These are phyloP conservation scores for Geranium incanum DNA, from an alignment of 441 rosid genomes.

Conservation along the genomic window DNA sequence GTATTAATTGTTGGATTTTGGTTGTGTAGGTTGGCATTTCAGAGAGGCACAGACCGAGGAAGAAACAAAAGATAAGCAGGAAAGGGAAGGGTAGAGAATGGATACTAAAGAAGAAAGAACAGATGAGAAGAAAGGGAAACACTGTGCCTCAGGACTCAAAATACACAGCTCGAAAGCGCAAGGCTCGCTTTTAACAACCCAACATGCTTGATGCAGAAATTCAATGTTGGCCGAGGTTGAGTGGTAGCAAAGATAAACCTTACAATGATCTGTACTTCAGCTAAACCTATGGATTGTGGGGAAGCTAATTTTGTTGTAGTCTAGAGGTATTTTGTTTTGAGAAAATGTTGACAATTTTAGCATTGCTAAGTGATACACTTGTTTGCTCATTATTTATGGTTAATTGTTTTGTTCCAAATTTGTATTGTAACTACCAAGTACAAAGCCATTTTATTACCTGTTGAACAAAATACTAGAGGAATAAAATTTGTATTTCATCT, in stretches of 20 bases:
- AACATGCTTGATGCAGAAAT: background rate
- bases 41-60: slow-evolving; percentile 55
- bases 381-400: background rate
- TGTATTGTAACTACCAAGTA: background rate
- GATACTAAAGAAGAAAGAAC: slow-evolving; percentile 11
- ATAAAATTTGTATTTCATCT: too few relatives aligned
- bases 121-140: slow-evolving; percentile 24
- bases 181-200: slow-evolving; percentile 20
- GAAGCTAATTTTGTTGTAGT: background rate
- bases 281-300: background rate
- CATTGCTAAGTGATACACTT: background rate
- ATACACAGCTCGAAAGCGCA: slow-evolving; percentile 23
- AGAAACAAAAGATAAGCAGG: slow-evolving; percentile 19
- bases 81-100: slow-evolving; percentile 15
- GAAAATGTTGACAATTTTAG: background rate
- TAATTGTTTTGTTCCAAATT: background rate
- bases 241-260: too few relatives aligned
- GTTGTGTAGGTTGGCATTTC: slow-evolving; percentile 46
- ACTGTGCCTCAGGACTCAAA: slow-evolving; percentile 21
- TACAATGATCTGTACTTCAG: too few relatives aligned
- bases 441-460: background rate
- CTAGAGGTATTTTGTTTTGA: background rate
- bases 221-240: background rate
- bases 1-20: background rate
- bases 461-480: too few relatives aligned